Evolutionary conservation across 2,329 filamentous ascomycete species (phyloP).

Genomic region (Cyphellophora attinorum): DNA sequence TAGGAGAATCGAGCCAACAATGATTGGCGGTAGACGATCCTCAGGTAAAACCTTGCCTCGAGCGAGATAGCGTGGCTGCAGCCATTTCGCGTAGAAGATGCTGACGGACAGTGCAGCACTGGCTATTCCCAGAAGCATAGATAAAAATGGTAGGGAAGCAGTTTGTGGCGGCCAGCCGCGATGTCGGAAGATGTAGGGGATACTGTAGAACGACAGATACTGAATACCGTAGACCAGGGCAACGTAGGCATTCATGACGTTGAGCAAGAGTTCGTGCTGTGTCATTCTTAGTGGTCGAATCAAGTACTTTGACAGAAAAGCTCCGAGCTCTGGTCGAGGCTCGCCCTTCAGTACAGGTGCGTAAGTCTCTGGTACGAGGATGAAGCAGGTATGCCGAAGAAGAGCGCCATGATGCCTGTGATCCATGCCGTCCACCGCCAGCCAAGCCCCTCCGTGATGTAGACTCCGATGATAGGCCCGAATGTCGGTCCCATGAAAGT

Average conservation of each 20-base stretch:
- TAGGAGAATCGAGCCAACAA: constrained; percentile 42
- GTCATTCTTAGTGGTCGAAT: constrained; percentile 40
- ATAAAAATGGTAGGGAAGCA: constrained; percentile 39
- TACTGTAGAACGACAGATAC: constrained; percentile 45
- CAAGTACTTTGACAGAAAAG: constrained; percentile 37
- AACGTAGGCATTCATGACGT: constrained; percentile 36
- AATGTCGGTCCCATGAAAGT: constrained; percentile 32
- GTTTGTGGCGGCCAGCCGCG: constrained; percentile 38
- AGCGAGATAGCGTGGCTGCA: constrained; percentile 30
- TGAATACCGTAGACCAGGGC: constrained; percentile 43
- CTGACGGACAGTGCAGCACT: constrained; percentile 28
- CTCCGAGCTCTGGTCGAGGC: constrained; percentile 34
- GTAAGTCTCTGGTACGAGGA: constrained; percentile 50
- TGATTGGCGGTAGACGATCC: constrained; percentile 50
- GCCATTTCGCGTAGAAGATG: constrained; percentile 26
- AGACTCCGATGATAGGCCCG: constrained; percentile 48
- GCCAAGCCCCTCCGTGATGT: constrained; percentile 52
- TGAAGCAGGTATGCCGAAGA: constrained; percentile 53
- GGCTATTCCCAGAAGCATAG: constrained; percentile 35
- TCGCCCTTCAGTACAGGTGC: constrained; percentile 41
- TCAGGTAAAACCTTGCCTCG: constrained; percentile 53
- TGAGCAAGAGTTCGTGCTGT: constrained; percentile 41
- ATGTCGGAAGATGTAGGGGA: constrained; percentile 39
- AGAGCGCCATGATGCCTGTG: constrained; percentile 51
- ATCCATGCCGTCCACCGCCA: constrained; percentile 55